Conservation (phyloP, 495 filamentous ascomycete genomes). For the Cryomyces minteri region DNA sequence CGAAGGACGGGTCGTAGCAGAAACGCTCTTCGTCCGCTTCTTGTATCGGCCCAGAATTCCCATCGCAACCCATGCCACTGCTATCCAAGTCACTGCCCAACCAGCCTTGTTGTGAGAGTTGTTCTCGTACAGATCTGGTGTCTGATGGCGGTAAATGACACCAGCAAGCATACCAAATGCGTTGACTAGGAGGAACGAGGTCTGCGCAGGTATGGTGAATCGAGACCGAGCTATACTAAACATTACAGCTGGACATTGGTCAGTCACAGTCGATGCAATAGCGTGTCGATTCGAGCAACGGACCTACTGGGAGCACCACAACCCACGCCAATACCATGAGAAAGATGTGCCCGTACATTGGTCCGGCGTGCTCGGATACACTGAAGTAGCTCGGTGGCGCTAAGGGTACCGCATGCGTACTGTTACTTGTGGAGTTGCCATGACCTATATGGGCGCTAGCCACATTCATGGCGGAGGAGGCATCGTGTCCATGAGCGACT, state of each 20-base stretch:
- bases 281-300: constrained; percentile 13
- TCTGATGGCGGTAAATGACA: constrained; percentile 61
- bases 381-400: constrained; percentile 49
- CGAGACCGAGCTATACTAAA: constrained; percentile 68
- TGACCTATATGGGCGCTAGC: neutral
- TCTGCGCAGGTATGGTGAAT: constrained; percentile 51
- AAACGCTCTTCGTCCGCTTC: constrained; percentile 26
- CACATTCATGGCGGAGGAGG: constrained; percentile 6
- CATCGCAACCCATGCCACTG: constrained; percentile 48
- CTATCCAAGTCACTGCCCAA: constrained; percentile 64
- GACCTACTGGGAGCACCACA: constrained; percentile 67
- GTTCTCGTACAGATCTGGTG: constrained; percentile 74
- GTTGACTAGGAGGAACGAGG: constrained; percentile 58
- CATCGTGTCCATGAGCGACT: constrained; percentile 15
- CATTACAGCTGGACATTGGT: constrained; percentile 44
- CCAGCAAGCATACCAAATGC: constrained; percentile 51
- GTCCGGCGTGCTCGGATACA: constrained; percentile 40
- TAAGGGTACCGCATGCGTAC: neutral
- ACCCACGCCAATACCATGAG: constrained; percentile 73
- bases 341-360: constrained; percentile 60
- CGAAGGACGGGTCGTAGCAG: constrained; percentile 31
- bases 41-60: constrained; percentile 36
- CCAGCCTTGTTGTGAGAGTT: constrained; percentile 82
- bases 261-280: neutral
- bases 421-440: neutral